Conservation (phyloP, 202 grass and related monocot genomes). For the Saccharum hybrid region DNA sequence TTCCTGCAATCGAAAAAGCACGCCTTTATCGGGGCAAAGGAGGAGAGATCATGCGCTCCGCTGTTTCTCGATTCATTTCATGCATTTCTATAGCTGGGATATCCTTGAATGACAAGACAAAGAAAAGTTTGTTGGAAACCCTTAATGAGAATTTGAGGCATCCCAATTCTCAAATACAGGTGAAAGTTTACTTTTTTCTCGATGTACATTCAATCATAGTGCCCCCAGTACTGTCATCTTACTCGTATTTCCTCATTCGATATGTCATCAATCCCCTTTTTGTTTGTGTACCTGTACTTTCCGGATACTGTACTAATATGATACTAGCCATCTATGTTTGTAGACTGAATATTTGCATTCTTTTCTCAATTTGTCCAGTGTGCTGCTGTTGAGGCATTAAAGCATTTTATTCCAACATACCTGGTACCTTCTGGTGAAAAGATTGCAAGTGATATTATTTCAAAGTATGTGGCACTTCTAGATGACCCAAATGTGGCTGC, state of each 20-base stretch:
- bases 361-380: conserved; percentile 53
- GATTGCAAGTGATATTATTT: conserved; percentile 54
- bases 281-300: conserved; percentile 21
- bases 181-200: conserved; percentile 23
- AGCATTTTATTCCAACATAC: conserved; percentile 84
- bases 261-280: conserved; percentile 21
- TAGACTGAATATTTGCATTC: conserved; percentile 22
- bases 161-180: conserved; percentile 98
- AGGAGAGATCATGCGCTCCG: conserved; percentile 92
- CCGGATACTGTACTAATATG: conserved; percentile 4
- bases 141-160: conserved; percentile 96
- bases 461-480: conserved; percentile 74
- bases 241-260: neutral
- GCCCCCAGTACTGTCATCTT: conserved; percentile 8
- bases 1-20: conserved; percentile 90
- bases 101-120: conserved; percentile 81
- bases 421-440: conserved; percentile 76
- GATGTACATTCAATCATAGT: conserved; percentile 13
- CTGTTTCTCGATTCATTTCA: conserved; percentile 91
- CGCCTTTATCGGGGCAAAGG: conserved; percentile 96
- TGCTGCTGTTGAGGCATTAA: conserved; percentile 80
- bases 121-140: conserved; percentile 84
- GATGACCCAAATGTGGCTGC: conserved; percentile 91
- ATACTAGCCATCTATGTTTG: conserved; percentile 28
- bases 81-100: conserved; percentile 79